phyloP scores from a whole-genome alignment of 129 eudicot genomes.

The Chrysanthemum makinoi region DNA sequence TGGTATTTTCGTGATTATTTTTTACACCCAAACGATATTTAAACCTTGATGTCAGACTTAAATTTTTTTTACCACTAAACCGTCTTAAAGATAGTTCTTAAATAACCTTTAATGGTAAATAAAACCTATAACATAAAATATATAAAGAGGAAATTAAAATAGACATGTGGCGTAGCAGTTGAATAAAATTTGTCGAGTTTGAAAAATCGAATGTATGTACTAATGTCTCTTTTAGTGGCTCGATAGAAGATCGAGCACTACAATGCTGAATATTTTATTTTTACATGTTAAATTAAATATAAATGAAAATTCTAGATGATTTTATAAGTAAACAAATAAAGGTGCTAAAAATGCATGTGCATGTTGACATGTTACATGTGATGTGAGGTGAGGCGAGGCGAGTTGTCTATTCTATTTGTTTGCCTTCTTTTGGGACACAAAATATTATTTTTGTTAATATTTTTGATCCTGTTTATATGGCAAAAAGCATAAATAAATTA shows the following conservation, averaged over 20 bases:
- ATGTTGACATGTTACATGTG: conserved; percentile 13
- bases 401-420: conserved; percentile 19
- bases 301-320: neutral
- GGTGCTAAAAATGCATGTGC: conserved; percentile 14
- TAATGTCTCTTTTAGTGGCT: conserved; percentile 29
- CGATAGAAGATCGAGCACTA: conserved; percentile 9
- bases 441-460: neutral
- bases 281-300: neutral
- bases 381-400: conserved; percentile 28
- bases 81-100: too few species aligned
- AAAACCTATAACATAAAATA: neutral
- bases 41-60: too few species aligned
- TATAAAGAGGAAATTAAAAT: neutral
- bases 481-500: too few species aligned
- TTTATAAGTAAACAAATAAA: neutral
- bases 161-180: conserved; percentile 18
- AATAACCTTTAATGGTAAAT: too few species aligned
- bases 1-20: too few species aligned
- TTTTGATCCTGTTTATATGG: too few species aligned
- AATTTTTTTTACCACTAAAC: too few species aligned
- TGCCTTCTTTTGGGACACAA: conserved; percentile 5
- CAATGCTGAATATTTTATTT: neutral
- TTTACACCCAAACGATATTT: too few species aligned
- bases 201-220: conserved; percentile 11
- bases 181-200: conserved; percentile 22